Conservation (phyloP, 75 land plant species). For the Picea sitchensis region DNA sequence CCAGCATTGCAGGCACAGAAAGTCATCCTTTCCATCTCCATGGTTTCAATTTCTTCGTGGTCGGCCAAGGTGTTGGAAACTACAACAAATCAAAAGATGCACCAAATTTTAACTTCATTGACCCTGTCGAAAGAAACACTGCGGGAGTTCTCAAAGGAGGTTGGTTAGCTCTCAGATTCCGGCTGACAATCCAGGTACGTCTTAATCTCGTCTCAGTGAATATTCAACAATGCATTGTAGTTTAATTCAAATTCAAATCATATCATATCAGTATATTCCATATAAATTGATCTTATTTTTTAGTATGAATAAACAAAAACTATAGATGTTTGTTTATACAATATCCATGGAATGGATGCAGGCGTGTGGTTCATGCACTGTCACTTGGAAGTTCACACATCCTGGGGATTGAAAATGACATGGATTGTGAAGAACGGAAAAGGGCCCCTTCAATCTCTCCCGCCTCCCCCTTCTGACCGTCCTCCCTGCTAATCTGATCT, state of each 20-base stretch:
- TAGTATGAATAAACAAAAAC: too few species aligned
- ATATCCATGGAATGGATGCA: conserved; percentile 6
- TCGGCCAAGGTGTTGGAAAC: conserved; percentile 25
- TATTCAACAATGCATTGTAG: too few species aligned
- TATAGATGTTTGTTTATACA: too few species aligned
- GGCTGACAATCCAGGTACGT: conserved; percentile 36
- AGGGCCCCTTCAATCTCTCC: conserved; percentile 35
- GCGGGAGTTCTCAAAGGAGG: conserved; percentile 22
- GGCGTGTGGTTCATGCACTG: conserved; percentile 66
- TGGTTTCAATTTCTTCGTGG: conserved; percentile 28
- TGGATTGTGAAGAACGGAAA: conserved; percentile 49
- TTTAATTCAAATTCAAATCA: too few species aligned
- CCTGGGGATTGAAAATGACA: conserved; percentile 62
- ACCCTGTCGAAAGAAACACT: conserved; percentile 36
- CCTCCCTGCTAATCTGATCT: conserved; percentile 37
- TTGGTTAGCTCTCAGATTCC: conserved; percentile 27
- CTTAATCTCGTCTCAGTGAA: too few species aligned
- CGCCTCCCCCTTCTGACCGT: conserved; percentile 51
- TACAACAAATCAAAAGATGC: conserved; percentile 22
- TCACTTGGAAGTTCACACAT: conserved; percentile 44
- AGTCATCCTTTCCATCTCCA: conserved; percentile 36
- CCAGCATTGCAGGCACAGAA: conserved; percentile 14
- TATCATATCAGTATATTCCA: too few species aligned
- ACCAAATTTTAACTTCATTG: conserved; percentile 20
- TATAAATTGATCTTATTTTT: too few species aligned